Conservation (phyloP, 441 rosid species). For the Corymbia citriodora region DNA sequence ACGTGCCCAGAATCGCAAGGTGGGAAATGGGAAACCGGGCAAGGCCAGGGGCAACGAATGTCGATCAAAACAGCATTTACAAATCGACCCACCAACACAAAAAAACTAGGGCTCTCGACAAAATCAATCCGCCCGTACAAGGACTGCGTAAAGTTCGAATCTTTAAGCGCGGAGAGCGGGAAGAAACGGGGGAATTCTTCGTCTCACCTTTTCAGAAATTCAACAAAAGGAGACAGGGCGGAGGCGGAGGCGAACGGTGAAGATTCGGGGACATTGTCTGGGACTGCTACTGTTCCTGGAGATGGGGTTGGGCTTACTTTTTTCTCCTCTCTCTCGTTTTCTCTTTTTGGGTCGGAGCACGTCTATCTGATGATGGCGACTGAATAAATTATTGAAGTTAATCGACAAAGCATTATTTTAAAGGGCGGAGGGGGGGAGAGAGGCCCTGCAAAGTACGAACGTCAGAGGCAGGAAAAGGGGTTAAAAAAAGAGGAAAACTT, state of each 20-base stretch:
- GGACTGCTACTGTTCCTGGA: background rate
- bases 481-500: background rate
- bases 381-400: background rate
- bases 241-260: background rate
- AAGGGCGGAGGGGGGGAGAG: background rate
- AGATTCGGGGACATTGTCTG: background rate
- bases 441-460: background rate
- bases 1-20: background rate
- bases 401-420: background rate
- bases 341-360: background rate
- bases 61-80: background rate
- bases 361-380: background rate
- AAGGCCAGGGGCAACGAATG: background rate
- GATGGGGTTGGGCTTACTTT: background rate
- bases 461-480: background rate
- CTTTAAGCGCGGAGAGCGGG: background rate
- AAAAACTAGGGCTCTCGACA: background rate
- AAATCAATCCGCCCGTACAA: background rate
- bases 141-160: background rate
- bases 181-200: background rate
- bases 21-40: background rate
- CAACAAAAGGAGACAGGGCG: background rate
- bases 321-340: too few relatives aligned
- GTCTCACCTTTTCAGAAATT: background rate
- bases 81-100: background rate